Percentiles rank a stretch among this genome's conserved stretches.
Evolutionary conservation across 2,329 filamentous ascomycete species (phyloP).

Genomic region (Davidsoniella virescens): DNA sequence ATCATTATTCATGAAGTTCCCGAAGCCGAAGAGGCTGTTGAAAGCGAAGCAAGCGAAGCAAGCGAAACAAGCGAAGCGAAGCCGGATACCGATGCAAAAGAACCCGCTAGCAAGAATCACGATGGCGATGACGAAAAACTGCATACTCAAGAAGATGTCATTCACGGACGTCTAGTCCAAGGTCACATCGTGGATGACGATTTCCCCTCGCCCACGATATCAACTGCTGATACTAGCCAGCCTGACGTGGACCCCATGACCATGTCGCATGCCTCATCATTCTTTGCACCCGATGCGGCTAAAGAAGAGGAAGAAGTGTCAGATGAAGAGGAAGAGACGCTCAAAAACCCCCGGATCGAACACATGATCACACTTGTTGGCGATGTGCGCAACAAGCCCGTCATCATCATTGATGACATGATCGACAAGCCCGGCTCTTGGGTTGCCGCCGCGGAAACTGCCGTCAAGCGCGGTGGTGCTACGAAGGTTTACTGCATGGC

Average conservation of each 20-base stretch:
- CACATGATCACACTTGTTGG: slow-evolving; percentile 96
- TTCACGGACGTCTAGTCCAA: slow-evolving; percentile 76
- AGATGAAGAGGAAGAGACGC: slow-evolving; percentile 86
- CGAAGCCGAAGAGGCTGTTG: slow-evolving; percentile 2
- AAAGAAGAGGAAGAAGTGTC: slow-evolving; percentile 61
- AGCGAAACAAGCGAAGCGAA: not conserved
- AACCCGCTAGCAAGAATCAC: slow-evolving; percentile 17
- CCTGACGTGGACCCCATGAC: slow-evolving; percentile 68
- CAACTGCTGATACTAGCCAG: slow-evolving; percentile 48
- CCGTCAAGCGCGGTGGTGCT: slow-evolving; percentile 79
- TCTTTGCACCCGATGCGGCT: slow-evolving; percentile 61
- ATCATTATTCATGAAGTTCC: slow-evolving; percentile 9
- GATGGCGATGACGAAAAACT: slow-evolving; percentile 49
- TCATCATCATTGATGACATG: slow-evolving; percentile 97
- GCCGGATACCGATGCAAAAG: not conserved
- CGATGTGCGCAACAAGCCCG: slow-evolving; percentile 72
- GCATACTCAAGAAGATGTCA: slow-evolving; percentile 72
- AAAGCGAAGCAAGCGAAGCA: not conserved
- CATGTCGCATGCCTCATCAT: slow-evolving; percentile 63
- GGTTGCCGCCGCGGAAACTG: slow-evolving; percentile 94
- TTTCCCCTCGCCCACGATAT: slow-evolving; percentile 62
- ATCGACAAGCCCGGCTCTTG: slow-evolving; percentile 94
- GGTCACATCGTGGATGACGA: slow-evolving; percentile 93
- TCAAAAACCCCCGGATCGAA: slow-evolving; percentile 65
- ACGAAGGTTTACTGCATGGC: slow-evolving; percentile 96